Base-by-base conservation (phyloP, 805 yeast species). In the Komagataella ulmi region DNA sequence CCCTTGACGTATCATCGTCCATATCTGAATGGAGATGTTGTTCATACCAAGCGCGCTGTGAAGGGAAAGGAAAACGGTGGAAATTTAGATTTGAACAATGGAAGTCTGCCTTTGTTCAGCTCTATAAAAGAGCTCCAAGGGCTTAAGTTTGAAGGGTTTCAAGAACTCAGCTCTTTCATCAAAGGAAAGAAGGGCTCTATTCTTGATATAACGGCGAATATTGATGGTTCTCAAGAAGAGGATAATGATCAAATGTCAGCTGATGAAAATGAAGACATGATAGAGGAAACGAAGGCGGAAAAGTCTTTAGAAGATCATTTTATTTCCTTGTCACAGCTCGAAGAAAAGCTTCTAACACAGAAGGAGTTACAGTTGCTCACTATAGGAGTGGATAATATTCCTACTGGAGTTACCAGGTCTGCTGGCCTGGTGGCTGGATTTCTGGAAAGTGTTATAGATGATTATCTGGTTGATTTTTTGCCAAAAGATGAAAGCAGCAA, bases 381-480 rank as follows among this genome's bases (percentile, higher is more conserved):
- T 1, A 47, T 59, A 2, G 55, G 56, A 2, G 24, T 63, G 3
- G 54, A 54, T 6, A 54, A 56, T 12, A 24, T 65, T 7, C 63
- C 66, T 0, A 51, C 24, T 10, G 36, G 24, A 23, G 45, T 65
- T 2, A 24, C 55, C 3, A 51, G 45, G 7, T 58, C 58, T 6
- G 54, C 48, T 3, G 24, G 50, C 12, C 44, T 61, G 43, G 50
- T 55, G n/a, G 68, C 63, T 48, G 50, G 50, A 17, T 45, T 62
- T 3, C 18, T 65, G 44, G 52, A 48, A n/a, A 51, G 30, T 17
- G 43, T 47, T 14, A 45, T 47, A 17, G 51, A 49, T 5, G 55
- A 46, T n/a, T 24, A 24, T 46, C 40, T 12, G 18, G 48, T 17
- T 23, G 40, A 30, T 46, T 19, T 36, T 46, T 36, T 23, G 40